These are phyloP conservation scores for Chlorella variabilis DNA, from an alignment of 163 green algal genomes.

Conservation along the genomic window DNA sequence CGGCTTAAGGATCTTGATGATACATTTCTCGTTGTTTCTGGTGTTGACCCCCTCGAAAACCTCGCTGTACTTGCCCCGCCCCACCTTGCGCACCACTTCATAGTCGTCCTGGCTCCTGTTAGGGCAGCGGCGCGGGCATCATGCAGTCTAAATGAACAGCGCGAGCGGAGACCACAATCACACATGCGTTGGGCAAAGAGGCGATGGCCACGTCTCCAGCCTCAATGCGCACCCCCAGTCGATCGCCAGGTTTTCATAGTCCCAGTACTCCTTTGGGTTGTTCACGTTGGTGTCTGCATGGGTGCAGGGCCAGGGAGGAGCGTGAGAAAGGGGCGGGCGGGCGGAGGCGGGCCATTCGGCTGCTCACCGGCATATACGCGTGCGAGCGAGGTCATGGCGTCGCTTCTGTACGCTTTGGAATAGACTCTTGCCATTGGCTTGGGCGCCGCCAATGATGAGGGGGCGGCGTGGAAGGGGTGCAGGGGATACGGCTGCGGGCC, in stretches of 20 bases:
- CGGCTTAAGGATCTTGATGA: constrained; percentile 99
- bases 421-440: constrained; percentile 43
- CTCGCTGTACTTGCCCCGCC: constrained; percentile 98
- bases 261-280: constrained; percentile 94
- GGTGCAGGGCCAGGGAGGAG: not conserved
- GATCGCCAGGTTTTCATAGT: constrained; percentile 92
- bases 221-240: constrained; percentile 75
- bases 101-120: constrained; percentile 94
- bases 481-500: not conserved
- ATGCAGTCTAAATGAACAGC: too few species aligned
- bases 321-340: not conserved
- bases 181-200: too few species aligned
- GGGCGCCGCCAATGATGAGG: not conserved
- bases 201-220: not conserved
- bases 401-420: constrained; percentile 42
- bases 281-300: constrained; percentile 82
- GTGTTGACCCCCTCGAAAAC: constrained; percentile 98
- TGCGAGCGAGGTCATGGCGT: constrained; percentile 45
- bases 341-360: too few species aligned
- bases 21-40: constrained; percentile 81
- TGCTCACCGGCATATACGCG: constrained; percentile 46
- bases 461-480: not conserved
- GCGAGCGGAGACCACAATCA: too few species aligned
- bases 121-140: too few species aligned
- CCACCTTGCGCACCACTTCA: constrained; percentile 98